Conservation (phyloP, 495 filamentous ascomycete genomes). For the Hypoxylon lienhwacheense region DNA sequence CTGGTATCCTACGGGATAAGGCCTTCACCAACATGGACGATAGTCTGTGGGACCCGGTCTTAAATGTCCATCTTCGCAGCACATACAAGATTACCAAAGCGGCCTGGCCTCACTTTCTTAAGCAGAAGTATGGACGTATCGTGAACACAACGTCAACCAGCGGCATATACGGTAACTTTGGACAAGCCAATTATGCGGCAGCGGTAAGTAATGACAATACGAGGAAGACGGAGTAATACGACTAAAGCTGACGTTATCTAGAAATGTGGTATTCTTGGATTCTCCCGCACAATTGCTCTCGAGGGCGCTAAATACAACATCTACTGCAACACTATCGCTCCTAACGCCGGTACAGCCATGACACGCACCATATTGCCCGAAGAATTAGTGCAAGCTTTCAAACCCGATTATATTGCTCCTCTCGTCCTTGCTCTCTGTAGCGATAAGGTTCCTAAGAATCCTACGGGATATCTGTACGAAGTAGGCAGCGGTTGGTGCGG, state of each 20-base stretch:
- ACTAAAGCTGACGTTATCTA: constrained; percentile 35
- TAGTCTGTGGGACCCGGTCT: constrained; percentile 86
- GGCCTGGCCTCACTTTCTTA: constrained; percentile 95
- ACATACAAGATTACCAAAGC: constrained; percentile 98
- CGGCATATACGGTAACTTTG: constrained; percentile 99
- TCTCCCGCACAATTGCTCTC: constrained; percentile 87
- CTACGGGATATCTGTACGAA: constrained; percentile 91
- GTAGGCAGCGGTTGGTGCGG: constrained; percentile 94
- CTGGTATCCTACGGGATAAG: constrained; percentile 96
- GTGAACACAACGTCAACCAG: constrained; percentile 96
- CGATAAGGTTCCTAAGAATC: constrained; percentile 80
- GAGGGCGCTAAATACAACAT: constrained; percentile 99
- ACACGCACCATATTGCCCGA: constrained; percentile 94
- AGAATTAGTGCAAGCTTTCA: constrained; percentile 98
- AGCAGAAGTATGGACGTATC: constrained; percentile 97
- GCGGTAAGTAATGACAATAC: constrained; percentile 58
- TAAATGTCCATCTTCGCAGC: constrained; percentile 89
- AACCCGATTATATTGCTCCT: constrained; percentile 97
- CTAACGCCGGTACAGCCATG: constrained; percentile 96
- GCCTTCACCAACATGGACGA: constrained; percentile 98
- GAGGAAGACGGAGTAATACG: neutral
- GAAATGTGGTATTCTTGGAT: constrained; percentile 93
- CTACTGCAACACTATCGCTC: constrained; percentile 96
- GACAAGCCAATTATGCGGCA: constrained; percentile 96
- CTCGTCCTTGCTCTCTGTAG: constrained; percentile 85